Base-by-base conservation (phyloP, 345 rosid species). In the Passiflora organensis region DNA sequence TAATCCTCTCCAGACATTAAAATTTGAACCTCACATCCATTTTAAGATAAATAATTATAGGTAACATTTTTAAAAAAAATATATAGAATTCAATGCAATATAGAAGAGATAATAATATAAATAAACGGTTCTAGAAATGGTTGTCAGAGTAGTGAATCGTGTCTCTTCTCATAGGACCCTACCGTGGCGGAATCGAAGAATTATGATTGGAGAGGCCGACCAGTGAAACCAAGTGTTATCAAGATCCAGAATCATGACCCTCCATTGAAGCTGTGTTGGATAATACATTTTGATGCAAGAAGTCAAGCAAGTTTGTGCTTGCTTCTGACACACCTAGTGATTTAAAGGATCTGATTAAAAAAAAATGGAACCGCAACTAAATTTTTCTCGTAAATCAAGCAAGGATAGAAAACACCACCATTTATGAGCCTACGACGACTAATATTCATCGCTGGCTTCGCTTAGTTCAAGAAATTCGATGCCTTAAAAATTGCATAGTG, bases 181-280 rank as follows among this genome's bases (percentile, higher is more conserved):
- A 38, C 55, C 34, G 3, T 28, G 34, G 34, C 8, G 34, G 34
- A 19, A 9, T 9, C 20, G 41, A 24, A 67, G 50, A 58, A 43
- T 32, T 64, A 58, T 68, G 69, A 64, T 71, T 71, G 66, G 63
- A 63, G 63, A 63, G 42, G 46, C 76, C 32, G 47, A 53, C 55
- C 68, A 53, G 34, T 42, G 43, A 53, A 70, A 59, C 68, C 65
- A 41, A 32, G 22, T 37, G 32, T 10, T 58, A 36, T 56, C 23
- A 56, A 57, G 69, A 56, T 61, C 54, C 32, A 66, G 61, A 60
- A 53, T 50, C 14, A 41, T 21, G 39, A 56, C 37, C 57, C 51
- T 47, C 47, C 18, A 14, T 8, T 55, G 17, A 37, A 53, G 51
- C 45, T 32, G n/a, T 18, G 57, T 21, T 51, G 58, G 53, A 46